These are phyloP conservation scores for Tetragonia tetragonoides DNA, from an alignment of 148 eudicot species.

Conservation along the genomic window DNA sequence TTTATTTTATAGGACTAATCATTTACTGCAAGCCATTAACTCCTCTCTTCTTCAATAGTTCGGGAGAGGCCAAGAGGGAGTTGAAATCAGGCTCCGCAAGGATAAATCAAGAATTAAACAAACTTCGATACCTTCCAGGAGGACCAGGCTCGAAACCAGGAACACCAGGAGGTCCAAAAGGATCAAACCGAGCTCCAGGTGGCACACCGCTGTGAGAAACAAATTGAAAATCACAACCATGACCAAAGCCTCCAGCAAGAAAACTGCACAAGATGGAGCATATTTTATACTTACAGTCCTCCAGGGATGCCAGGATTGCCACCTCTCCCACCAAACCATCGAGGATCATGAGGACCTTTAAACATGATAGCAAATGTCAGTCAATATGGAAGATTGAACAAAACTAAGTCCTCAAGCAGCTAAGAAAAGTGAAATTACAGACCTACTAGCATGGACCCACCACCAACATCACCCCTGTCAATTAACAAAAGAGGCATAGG, in stretches of 20 bases:
- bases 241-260: not conserved
- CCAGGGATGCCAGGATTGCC: constrained; percentile 52
- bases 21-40: too few relatives aligned
- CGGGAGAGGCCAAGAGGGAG: too few relatives aligned
- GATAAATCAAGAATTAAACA: not conserved
- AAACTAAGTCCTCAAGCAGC: not conserved
- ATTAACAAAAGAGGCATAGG: not conserved
- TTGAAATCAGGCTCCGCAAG: not conserved
- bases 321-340: constrained; percentile 53
- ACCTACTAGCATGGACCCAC: constrained; percentile 84
- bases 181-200: constrained; percentile 94
- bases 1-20: not conserved
- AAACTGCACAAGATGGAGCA: constrained; percentile 5
- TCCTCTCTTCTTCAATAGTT: not conserved
- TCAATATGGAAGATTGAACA: not conserved
- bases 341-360: constrained; percentile 82
- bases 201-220: constrained; percentile 57
- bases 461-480: constrained; percentile 69
- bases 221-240: not conserved
- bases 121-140: constrained; percentile 52
- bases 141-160: constrained; percentile 89
- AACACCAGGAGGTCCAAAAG: constrained; percentile 83
- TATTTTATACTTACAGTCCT: constrained; percentile 55
- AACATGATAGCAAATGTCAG: constrained; percentile 17
- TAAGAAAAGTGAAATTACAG: constrained; percentile 12